These are phyloP conservation scores for Podosphaera fusca DNA, from an alignment of 2,329 filamentous ascomycete genomes.

Conservation along the genomic window DNA sequence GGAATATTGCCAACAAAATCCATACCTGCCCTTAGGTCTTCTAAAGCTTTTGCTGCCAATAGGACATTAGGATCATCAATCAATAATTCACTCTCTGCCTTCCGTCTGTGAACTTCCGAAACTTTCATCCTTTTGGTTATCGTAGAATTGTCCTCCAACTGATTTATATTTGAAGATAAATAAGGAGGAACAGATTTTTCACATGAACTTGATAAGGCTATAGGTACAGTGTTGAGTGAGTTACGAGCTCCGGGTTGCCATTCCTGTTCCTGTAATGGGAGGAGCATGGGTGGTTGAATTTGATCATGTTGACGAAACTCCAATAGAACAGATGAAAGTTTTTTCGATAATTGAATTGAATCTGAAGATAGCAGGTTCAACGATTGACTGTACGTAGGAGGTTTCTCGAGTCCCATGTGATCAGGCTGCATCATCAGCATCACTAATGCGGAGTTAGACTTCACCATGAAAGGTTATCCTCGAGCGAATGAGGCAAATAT, in stretches of 20 bases:
- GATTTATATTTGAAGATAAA: slow-evolving; percentile 11
- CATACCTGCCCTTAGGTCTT: slow-evolving; percentile 48
- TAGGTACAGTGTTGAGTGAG: too few relatives aligned
- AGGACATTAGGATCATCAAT: slow-evolving; percentile 45
- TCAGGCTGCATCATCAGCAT: slow-evolving; percentile 12
- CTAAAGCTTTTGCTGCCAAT: slow-evolving; percentile 51
- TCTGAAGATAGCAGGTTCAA: slow-evolving; percentile 9
- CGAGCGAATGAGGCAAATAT: too few relatives aligned
- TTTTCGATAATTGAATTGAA: too few relatives aligned
- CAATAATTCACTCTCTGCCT: slow-evolving; percentile 16
- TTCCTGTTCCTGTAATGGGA: slow-evolving; percentile 8
- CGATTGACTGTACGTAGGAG: slow-evolving; percentile 10
- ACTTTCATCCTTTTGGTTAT: slow-evolving; percentile 14
- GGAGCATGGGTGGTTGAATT: slow-evolving; percentile 13
- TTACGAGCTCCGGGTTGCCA: slow-evolving; percentile 7
- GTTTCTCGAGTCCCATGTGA: slow-evolving; percentile 14
- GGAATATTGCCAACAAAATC: slow-evolving; percentile 6
- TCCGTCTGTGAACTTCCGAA: slow-evolving; percentile 10
- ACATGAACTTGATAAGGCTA: slow-evolving; percentile 11
- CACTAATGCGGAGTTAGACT: slow-evolving; percentile 5
- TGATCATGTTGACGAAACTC: slow-evolving; percentile 13
- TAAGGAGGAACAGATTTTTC: slow-evolving; percentile 14
- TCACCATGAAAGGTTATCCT: too few relatives aligned
- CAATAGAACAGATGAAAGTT: too few relatives aligned
- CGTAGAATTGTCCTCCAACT: slow-evolving; percentile 9